These are phyloP conservation scores for Lentinula sp. DNA, from an alignment of 768 basidiomycete genomes.

Conservation along the genomic window DNA sequence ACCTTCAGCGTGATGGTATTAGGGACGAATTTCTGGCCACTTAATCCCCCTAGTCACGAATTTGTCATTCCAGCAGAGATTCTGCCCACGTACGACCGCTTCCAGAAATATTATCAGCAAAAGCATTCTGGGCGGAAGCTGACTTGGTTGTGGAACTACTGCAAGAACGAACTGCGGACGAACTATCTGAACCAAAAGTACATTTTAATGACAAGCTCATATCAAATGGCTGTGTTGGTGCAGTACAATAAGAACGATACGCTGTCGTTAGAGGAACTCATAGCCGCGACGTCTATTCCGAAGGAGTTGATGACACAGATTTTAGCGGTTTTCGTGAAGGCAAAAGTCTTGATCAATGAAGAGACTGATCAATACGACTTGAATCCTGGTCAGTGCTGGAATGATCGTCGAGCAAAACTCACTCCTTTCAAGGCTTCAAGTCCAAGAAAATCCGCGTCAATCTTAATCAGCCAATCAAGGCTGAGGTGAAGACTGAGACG, in stretches of 20 bases:
- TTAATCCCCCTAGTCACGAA: constrained; percentile 76
- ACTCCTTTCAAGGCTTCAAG: constrained; percentile 61
- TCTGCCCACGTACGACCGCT: constrained; percentile 81
- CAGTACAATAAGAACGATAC: constrained; percentile 93
- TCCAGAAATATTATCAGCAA: constrained; percentile 88
- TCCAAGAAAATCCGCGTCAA: constrained; percentile 93
- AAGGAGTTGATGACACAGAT: constrained; percentile 60
- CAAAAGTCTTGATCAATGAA: constrained; percentile 84
- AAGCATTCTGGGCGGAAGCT: constrained; percentile 94
- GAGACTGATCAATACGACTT: constrained; percentile 88
- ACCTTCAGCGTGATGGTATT: constrained; percentile 92
- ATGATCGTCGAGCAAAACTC: not conserved
- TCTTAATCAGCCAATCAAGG: constrained; percentile 87
- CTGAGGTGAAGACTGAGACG: constrained; percentile 88
- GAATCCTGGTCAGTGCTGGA: constrained; percentile 53
- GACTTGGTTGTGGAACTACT: constrained; percentile 98
- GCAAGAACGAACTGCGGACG: constrained; percentile 92
- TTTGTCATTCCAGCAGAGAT: constrained; percentile 89
- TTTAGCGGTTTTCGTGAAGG: constrained; percentile 66
- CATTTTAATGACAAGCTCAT: constrained; percentile 91
- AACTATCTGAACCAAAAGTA: constrained; percentile 94
- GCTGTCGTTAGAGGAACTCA: constrained; percentile 64
- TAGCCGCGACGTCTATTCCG: constrained; percentile 57
- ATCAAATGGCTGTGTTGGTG: constrained; percentile 90
- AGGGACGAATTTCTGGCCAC: constrained; percentile 94